Percentiles rank a stretch among this genome's conserved stretches.
phyloP scores from a whole-genome alignment of 805 yeast species.

The Komagataella pastoris region DNA sequence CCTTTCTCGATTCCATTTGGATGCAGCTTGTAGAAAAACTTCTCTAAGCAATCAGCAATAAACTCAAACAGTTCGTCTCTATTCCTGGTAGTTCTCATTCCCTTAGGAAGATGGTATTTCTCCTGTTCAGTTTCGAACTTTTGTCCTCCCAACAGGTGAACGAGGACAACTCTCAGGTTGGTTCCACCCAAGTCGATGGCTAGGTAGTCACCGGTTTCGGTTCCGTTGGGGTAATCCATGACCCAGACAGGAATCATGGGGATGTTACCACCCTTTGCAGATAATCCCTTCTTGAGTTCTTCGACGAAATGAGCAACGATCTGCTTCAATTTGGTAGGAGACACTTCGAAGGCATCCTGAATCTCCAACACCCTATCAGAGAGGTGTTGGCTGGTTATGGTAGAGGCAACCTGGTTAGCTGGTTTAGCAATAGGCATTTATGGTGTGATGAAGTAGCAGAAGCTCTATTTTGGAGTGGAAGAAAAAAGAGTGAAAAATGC shows the following conservation, averaged over 20 bases:
- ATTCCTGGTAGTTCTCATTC: slow-evolving; percentile 66
- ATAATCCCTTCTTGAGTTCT: slow-evolving; percentile 39
- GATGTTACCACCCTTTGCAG: slow-evolving; percentile 40
- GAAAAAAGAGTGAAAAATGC: not conserved
- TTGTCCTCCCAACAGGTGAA: slow-evolving; percentile 51
- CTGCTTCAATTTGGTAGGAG: slow-evolving; percentile 25
- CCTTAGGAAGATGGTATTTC: slow-evolving; percentile 69
- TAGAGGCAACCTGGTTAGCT: not conserved
- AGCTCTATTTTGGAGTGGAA: not conserved
- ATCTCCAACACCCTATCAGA: not conserved
- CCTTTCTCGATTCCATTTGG: slow-evolving; percentile 52
- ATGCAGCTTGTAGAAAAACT: slow-evolving; percentile 52
- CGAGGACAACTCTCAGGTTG: slow-evolving; percentile 43
- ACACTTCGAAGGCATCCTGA: slow-evolving; percentile 18
- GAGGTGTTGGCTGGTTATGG: not conserved
- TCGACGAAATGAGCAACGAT: slow-evolving; percentile 35
- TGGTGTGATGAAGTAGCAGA: not conserved
- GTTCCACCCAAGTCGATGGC: slow-evolving; percentile 56
- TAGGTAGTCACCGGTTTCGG: slow-evolving; percentile 43
- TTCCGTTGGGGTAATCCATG: slow-evolving; percentile 43
- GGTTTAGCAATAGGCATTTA: not conserved
- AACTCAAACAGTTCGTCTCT: slow-evolving; percentile 74
- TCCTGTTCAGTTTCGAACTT: slow-evolving; percentile 82
- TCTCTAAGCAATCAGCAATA: slow-evolving; percentile 74
- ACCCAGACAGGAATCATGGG: slow-evolving; percentile 56